Evolutionary conservation across 2,329 filamentous ascomycete genomes (phyloP).

Genomic region (Clonostachys solani): DNA sequence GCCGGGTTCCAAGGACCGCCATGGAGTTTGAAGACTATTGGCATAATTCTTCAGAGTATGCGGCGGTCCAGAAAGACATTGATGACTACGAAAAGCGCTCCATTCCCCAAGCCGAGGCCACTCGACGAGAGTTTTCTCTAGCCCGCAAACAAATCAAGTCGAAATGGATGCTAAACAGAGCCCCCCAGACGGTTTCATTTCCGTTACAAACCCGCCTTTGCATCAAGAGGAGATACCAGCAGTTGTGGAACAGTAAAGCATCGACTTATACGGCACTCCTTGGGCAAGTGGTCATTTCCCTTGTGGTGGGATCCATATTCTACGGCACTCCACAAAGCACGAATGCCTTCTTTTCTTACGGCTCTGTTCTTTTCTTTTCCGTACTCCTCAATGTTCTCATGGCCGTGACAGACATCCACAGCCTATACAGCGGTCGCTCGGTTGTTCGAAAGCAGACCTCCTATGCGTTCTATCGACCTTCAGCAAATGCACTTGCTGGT

Average conservation of each 20-base stretch:
- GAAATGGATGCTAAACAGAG: background rate
- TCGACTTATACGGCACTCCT: slow-evolving; percentile 23
- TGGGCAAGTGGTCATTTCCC: slow-evolving; percentile 45
- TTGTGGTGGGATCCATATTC: slow-evolving; percentile 60
- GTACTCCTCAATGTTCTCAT: slow-evolving; percentile 55
- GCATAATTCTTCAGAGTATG: background rate
- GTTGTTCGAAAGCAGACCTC: slow-evolving; percentile 27
- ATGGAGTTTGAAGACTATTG: slow-evolving; percentile 1
- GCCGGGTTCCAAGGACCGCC: slow-evolving; percentile 38
- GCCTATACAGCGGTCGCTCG: slow-evolving; percentile 31
- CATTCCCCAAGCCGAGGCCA: background rate
- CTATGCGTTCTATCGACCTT: slow-evolving; percentile 27
- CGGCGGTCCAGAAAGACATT: background rate
- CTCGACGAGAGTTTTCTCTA: background rate
- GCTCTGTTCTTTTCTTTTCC: slow-evolving; percentile 55
- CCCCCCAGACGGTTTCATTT: slow-evolving; percentile 12
- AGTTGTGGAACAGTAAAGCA: slow-evolving; percentile 45
- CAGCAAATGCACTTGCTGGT: slow-evolving; percentile 18
- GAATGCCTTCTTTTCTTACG: slow-evolving; percentile 46
- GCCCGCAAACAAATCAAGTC: background rate
- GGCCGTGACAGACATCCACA: slow-evolving; percentile 49
- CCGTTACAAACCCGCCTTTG: slow-evolving; percentile 48
- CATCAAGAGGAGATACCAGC: slow-evolving; percentile 44
- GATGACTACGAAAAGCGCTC: background rate
- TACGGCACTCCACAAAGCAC: slow-evolving; percentile 45